phyloP scores from a whole-genome alignment of 352 stramenopile genomes.

The Phytophthora cajani region DNA sequence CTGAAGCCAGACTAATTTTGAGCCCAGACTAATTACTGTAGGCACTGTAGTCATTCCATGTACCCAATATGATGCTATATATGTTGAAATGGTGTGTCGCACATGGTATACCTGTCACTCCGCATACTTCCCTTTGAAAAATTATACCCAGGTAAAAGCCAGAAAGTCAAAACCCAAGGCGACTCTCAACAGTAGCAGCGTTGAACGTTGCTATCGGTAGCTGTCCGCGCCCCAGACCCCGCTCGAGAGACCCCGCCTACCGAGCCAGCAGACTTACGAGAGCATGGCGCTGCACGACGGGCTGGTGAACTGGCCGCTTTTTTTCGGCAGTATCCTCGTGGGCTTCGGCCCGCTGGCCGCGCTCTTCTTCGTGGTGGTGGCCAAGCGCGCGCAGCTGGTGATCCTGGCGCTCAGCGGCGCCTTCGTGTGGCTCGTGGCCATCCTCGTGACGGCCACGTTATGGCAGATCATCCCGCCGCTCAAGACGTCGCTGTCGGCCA shows the following conservation, averaged over 20 bases:
- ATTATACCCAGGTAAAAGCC: background rate
- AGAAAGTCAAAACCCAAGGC: background rate
- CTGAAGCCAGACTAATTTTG: too few species aligned
- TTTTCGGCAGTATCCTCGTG: constrained; percentile 84
- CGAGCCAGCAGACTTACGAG: background rate
- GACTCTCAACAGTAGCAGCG: background rate
- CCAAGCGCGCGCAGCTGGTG: constrained; percentile 83
- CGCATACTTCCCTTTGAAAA: background rate
- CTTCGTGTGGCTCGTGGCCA: constrained; percentile 85
- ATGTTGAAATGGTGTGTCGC: too few species aligned
- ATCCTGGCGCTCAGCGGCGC: constrained; percentile 83
- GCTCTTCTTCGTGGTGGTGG: constrained; percentile 84
- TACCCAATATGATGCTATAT: too few species aligned
- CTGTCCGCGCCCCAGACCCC: background rate
- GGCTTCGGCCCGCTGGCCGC: constrained; percentile 75
- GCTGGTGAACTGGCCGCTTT: constrained; percentile 84
- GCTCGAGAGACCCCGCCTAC: background rate
- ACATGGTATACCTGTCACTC: background rate
- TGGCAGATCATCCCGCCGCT: constrained; percentile 82
- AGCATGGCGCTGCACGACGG: constrained; percentile 75
- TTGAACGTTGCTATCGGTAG: background rate
- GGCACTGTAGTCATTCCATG: too few species aligned
- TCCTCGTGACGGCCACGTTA: constrained; percentile 76
- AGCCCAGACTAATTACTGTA: too few species aligned
- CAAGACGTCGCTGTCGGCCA: constrained; percentile 77